Base-by-base conservation (phyloP, 2,329 filamentous ascomycete species). In the Rhynchosporium secalis region DNA sequence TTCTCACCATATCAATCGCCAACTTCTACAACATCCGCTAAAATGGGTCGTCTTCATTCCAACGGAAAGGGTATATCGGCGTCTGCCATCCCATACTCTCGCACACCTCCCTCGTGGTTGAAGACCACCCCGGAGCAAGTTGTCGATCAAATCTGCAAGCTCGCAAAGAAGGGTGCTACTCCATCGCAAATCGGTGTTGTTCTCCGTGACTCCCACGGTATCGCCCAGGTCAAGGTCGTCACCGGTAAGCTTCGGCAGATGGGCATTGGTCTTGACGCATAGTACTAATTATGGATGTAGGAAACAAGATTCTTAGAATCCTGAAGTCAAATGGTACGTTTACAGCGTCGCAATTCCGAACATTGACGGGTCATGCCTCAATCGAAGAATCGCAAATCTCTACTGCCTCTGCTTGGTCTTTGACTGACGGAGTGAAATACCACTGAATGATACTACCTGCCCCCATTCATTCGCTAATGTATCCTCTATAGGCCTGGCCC, bases 241-340 rank as follows among this genome's bases (percentile, higher is more conserved):
- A 96, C 93, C 78, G 92, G 92, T 96, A 91, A 76, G 89, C 71
- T 10, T 46, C 28, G 51, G 41, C 47, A 10, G 8, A 10, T 52
- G 8, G 15, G 46, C n/a, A 66, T 67, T 70, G n/a, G 10, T 28
- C 28, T 56, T 8, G 48, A 15, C 33, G 10, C 5, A 5, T 15
- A 8, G 28, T 65, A 31, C 68, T 73, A 64, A 72, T 71, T 78
- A 82, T 62, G 67, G 72, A 52, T 70, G 71, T 73, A 93, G 94
- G 95, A 83, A 99, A 99, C 92, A 96, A 96, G 87, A 97, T 99
- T 79, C 92, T 99, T 77, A 90, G 95, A 81, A 98, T 99, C 83
- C 87, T 99, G 75, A 98, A 97, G 89, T 90, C 90, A 75, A 91
- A 85, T 81, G 95, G 95, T 98, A 98, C 83, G 89, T 81, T 84